These are phyloP conservation scores for Microbotryum saponariae DNA, from an alignment of 1,284 basidiomycete species.

Conservation along the genomic window DNA sequence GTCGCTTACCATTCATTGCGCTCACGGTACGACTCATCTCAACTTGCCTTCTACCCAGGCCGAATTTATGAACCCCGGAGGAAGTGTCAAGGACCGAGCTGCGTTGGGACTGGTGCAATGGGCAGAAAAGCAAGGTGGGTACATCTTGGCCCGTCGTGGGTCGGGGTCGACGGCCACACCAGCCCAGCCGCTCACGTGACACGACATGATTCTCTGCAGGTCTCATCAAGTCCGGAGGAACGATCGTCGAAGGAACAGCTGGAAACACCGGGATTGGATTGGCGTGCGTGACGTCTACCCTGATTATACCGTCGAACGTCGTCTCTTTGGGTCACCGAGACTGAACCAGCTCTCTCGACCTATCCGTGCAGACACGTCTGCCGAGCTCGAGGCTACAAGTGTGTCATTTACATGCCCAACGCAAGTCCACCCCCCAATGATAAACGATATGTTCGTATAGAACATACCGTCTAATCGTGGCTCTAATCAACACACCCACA, in stretches of 20 bases:
- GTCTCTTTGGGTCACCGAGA: neutral
- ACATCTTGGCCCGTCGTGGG: constrained; percentile 36
- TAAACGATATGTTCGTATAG: too few relatives aligned
- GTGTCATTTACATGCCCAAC: constrained; percentile 99
- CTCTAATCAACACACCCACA: constrained; percentile 1
- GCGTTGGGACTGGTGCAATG: constrained; percentile 82
- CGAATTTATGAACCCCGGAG: constrained; percentile 98
- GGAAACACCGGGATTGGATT: constrained; percentile 74
- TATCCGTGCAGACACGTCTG: constrained; percentile 53
- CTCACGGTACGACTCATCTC: too few relatives aligned
- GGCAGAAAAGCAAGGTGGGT: constrained; percentile 79
- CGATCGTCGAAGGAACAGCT: constrained; percentile 94
- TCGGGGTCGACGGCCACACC: neutral
- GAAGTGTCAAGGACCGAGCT: constrained; percentile 95
- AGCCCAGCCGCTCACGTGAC: neutral
- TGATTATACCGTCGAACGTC: too few relatives aligned
- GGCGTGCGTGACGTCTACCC: too few relatives aligned
- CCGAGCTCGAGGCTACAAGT: constrained; percentile 84
- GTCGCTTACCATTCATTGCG: too few relatives aligned
- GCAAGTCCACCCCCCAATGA: constrained; percentile 42
- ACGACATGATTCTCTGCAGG: constrained; percentile 43
- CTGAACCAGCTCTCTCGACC: neutral
- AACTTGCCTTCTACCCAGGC: too few relatives aligned
- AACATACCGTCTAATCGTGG: too few relatives aligned
- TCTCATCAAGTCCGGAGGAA: constrained; percentile 75